A percentile compares a stretch with the other conserved stretches of the same genome.
Conservation (phyloP, 768 basidiomycete genomes). For the Rhizopogon salebrosus region DNA sequence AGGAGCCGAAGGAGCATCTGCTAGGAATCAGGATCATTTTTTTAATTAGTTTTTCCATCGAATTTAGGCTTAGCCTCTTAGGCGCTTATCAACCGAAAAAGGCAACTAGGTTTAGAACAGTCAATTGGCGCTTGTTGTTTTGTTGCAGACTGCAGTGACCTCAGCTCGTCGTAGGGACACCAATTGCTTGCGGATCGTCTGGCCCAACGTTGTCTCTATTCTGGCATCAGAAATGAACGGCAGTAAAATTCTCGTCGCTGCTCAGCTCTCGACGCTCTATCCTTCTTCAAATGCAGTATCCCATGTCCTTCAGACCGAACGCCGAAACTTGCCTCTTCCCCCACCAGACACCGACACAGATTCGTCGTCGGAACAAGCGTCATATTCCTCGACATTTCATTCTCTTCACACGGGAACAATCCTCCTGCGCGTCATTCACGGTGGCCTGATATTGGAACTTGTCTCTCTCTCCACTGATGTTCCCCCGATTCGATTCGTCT, state of each 20-base stretch:
- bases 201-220: background rate
- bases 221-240: conserved; percentile 17
- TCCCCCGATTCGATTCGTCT: conserved; percentile 70
- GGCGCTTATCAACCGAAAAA: background rate
- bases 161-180: background rate
- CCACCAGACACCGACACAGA: conserved; percentile 32
- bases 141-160: background rate
- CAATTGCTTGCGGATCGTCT: background rate
- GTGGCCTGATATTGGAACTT: conserved; percentile 70
- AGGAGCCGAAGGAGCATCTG: no score
- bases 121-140: background rate
- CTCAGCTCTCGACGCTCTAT: conserved; percentile 63
- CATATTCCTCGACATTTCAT: conserved; percentile 53
- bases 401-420: conserved; percentile 57
- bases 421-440: conserved; percentile 70
- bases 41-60: no score
- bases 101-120: background rate
- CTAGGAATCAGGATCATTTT: no score
- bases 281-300: conserved; percentile 45
- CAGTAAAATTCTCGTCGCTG: conserved; percentile 40
- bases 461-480: conserved; percentile 63
- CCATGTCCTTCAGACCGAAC: conserved; percentile 53
- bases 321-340: conserved; percentile 47
- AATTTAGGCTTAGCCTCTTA: background rate
- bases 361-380: conserved; percentile 69